Conservation (phyloP, 768 basidiomycete genomes). For the Tulasnella sp. region DNA sequence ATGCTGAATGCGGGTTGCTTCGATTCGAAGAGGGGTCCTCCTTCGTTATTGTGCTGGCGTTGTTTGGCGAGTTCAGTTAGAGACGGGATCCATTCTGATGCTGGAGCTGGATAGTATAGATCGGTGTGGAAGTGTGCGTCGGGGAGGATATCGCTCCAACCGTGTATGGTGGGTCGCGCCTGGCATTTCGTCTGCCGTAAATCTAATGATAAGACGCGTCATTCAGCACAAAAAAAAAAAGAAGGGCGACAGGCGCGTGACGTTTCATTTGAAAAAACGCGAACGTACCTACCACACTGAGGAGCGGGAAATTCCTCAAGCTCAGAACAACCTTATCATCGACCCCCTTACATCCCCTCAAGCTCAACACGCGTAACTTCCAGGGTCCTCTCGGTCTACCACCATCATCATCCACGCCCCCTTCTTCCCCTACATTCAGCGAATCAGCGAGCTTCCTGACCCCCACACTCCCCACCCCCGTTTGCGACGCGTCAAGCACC, state of each 20-base stretch:
- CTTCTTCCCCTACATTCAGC: conserved; percentile 26
- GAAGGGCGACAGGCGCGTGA: neutral
- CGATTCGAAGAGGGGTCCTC: neutral
- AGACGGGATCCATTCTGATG: neutral
- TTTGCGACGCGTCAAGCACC: conserved; percentile 56
- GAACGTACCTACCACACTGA: conserved; percentile 51
- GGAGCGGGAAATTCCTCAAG: conserved; percentile 43
- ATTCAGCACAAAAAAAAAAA: neutral
- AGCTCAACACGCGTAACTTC: conserved; percentile 46
- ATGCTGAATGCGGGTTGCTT: neutral
- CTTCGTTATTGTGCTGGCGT: neutral
- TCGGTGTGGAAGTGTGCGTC: neutral
- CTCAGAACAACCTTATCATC: conserved; percentile 34
- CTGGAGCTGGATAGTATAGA: conserved; percentile 1
- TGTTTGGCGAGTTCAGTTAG: neutral
- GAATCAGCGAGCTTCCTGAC: conserved; percentile 43
- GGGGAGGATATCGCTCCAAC: neutral
- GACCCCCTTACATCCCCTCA: conserved; percentile 44
- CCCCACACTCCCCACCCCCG: conserved; percentile 42
- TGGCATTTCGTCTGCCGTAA: neutral
- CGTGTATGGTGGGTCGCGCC: neutral
- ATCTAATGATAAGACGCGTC: neutral
- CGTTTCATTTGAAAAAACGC: neutral
- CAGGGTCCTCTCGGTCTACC: conserved; percentile 38
- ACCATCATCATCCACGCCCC: conserved; percentile 20